Base-by-base conservation (phyloP, 208 protist genomes). In the Trypanosoma grayi region DNA sequence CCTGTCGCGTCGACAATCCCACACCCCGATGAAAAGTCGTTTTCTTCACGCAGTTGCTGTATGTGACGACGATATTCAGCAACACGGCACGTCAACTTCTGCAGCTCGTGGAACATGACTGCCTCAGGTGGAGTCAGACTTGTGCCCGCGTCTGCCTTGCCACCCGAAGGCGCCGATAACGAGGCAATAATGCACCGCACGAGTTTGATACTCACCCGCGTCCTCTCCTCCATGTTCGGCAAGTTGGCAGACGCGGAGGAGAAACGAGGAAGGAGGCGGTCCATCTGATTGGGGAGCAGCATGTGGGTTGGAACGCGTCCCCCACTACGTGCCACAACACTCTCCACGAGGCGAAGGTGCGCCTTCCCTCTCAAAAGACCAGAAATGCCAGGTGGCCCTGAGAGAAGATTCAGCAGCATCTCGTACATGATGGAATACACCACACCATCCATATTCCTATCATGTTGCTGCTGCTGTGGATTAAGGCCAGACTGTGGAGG, bases 61-160 rank as follows among this genome's bases (percentile, higher is more conserved):
- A 46, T 4, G n/a, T 46, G 48, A 16, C 48, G 24, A 34, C 44
- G 39, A 44, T 77, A 60, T 60, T 86, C 79, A 4, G 69, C 47
- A 0, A 79, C 50, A 40, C 79, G 74, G 60, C 79, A 86, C 39
- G 68, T 58, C 18, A 86, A 65, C 55, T 82, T 82, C 51, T 80
- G 58, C n/a, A 79, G 50, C 60, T 56, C 65, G 55, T 83, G 72
- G 20, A 81, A 55, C 37, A 77, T 46, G 2, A 55, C 74, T 6
- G 73, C 62, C 30, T 79, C 74, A 39, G 18, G n/a, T 14, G 20
- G 20, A 28, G n/a, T 24, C 6, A 6, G 18, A 4, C 27, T 43
- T 10, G 27, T 40, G 33, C 50, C 39, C 5, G n/a, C 39, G 11
- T 39, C 33, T 20, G 2, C n/a, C 4, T 10, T 31, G 9, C 9